Evolutionary conservation across 2,329 filamentous ascomycete species (phyloP).

Genomic region (Incumbomyces lentus): DNA sequence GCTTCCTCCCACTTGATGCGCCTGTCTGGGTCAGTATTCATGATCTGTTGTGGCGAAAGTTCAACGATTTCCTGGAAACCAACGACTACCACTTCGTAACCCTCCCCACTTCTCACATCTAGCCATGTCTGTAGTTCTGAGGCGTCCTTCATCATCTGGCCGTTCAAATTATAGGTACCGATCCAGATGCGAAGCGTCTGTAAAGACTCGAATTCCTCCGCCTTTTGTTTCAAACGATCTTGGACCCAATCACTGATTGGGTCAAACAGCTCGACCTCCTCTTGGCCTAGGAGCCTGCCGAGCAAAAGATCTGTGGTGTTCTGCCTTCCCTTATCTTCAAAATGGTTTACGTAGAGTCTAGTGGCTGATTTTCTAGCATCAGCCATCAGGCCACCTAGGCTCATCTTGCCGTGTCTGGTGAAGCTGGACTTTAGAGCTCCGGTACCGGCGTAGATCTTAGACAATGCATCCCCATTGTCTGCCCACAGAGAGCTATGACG

Average conservation of each 20-base stretch:
- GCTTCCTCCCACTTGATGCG: slow-evolving; percentile 79
- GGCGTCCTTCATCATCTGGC: slow-evolving; percentile 64
- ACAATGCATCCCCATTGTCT: slow-evolving; percentile 89
- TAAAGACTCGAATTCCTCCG: slow-evolving; percentile 62
- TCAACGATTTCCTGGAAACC: slow-evolving; percentile 99
- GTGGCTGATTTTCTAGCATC: slow-evolving; percentile 92
- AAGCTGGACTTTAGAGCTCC: slow-evolving; percentile 93
- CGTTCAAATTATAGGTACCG: slow-evolving; percentile 93
- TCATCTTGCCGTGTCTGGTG: slow-evolving; percentile 91
- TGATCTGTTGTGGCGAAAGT: slow-evolving; percentile 92
- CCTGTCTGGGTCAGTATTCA: slow-evolving; percentile 87
- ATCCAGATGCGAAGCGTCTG: slow-evolving; percentile 69
- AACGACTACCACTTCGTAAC: slow-evolving; percentile 78
- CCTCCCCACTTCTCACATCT: slow-evolving; percentile 51
- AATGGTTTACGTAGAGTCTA: slow-evolving; percentile 93
- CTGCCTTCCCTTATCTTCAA: slow-evolving; percentile 83
- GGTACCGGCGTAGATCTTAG: slow-evolving; percentile 91
- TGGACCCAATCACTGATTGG: slow-evolving; percentile 88
- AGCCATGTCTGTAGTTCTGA: slow-evolving; percentile 81
- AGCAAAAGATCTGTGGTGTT: slow-evolving; percentile 91
- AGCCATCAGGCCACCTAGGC: slow-evolving; percentile 81
- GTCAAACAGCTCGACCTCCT: slow-evolving; percentile 77
- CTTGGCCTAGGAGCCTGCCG: slow-evolving; percentile 72
- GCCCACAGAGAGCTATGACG: slow-evolving; percentile 91
- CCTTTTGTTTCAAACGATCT: slow-evolving; percentile 57